Conservation (phyloP, 352 stramenopile genomes). For the Phytophthora tentaculata region DNA sequence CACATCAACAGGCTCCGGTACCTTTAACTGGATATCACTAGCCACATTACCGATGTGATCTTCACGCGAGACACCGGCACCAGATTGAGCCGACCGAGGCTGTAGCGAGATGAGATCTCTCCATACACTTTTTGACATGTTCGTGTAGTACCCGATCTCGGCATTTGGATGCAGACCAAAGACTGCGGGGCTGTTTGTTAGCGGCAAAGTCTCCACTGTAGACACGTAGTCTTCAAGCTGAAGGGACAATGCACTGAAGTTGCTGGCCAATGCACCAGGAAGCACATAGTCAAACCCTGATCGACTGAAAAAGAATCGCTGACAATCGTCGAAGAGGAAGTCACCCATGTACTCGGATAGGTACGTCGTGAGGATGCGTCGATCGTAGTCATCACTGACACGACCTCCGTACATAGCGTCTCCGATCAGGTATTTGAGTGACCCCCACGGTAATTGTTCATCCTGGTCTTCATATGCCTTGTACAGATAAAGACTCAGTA, state of each 20-base stretch:
- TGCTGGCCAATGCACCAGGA: slow-evolving; percentile 39
- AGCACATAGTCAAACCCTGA: slow-evolving; percentile 95
- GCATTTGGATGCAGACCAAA: slow-evolving; percentile 97
- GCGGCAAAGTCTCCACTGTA: slow-evolving; percentile 90
- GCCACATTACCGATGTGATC: slow-evolving; percentile 92
- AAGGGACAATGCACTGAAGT: slow-evolving; percentile 16
- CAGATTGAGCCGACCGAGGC: slow-evolving; percentile 79
- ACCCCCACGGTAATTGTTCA: slow-evolving; percentile 95
- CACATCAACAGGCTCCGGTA: slow-evolving; percentile 89
- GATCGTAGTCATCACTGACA: slow-evolving; percentile 96
- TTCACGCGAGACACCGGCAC: slow-evolving; percentile 89
- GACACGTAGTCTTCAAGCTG: slow-evolving; percentile 80
- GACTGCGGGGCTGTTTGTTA: slow-evolving; percentile 94
- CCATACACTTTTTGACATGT: slow-evolving; percentile 95
- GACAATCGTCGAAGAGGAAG: slow-evolving; percentile 95
- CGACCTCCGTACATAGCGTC: slow-evolving; percentile 97
- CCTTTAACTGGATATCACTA: slow-evolving; percentile 92
- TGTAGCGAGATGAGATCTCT: slow-evolving; percentile 93
- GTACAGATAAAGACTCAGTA: slow-evolving; percentile 93
- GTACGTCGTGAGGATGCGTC: slow-evolving; percentile 94
- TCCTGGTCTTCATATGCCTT: slow-evolving; percentile 94
- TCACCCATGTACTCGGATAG: slow-evolving; percentile 97
- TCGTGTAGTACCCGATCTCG: slow-evolving; percentile 97
- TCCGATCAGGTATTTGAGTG: slow-evolving; percentile 95
- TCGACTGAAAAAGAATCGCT: slow-evolving; percentile 94